Conservation (phyloP, 495 filamentous ascomycete genomes). For the Penicillium daleae region DNA sequence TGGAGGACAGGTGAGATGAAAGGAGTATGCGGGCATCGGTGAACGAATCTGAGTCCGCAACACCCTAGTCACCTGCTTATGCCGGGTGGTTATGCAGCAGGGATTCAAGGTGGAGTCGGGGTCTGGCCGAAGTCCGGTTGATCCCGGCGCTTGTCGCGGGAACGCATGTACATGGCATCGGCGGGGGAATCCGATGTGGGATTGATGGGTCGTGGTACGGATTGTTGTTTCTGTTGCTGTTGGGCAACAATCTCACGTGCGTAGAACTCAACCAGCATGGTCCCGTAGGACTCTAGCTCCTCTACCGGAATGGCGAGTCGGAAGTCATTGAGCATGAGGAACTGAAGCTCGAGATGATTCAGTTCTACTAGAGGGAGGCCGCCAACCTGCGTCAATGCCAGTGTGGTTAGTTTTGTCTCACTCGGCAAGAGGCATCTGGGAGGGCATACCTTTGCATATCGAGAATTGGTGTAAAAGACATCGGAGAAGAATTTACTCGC, state of each 20-base stretch:
- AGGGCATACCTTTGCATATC: slow-evolving; percentile 90
- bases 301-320: slow-evolving; percentile 91
- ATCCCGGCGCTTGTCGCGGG: slow-evolving; percentile 38
- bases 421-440: neutral
- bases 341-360: slow-evolving; percentile 96
- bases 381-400: slow-evolving; percentile 68
- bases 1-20: neutral
- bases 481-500: slow-evolving; percentile 99
- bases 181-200: slow-evolving; percentile 28
- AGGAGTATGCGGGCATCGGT: neutral
- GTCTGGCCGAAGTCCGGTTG: slow-evolving; percentile 41
- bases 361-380: slow-evolving; percentile 94
- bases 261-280: slow-evolving; percentile 98
- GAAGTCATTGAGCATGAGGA: slow-evolving; percentile 95
- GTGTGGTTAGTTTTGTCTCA: slow-evolving; percentile 7
- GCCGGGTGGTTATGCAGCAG: neutral
- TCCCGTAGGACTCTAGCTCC: slow-evolving; percentile 95
- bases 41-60: neutral
- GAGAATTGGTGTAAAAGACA: slow-evolving; percentile 98
- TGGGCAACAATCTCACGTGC: slow-evolving; percentile 86
- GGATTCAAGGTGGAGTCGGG: slow-evolving; percentile 46
- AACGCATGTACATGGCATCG: slow-evolving; percentile 47
- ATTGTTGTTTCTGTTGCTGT: slow-evolving; percentile 47
- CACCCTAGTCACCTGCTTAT: neutral
- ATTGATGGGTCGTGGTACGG: slow-evolving; percentile 29